Evolutionary conservation across 2,329 filamentous ascomycete genomes (phyloP).

Genomic region (Davidsoniella virescens): DNA sequence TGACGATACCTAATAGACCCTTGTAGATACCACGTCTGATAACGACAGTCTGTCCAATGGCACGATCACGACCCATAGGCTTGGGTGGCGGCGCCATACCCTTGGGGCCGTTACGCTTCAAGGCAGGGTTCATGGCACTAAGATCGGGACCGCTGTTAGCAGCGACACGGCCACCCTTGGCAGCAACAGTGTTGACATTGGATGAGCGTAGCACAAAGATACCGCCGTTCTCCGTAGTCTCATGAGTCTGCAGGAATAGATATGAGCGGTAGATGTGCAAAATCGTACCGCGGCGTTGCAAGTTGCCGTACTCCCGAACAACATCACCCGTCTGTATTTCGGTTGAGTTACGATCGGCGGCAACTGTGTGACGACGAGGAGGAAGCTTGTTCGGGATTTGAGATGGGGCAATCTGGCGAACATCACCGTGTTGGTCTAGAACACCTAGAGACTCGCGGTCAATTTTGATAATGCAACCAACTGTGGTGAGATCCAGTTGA

Average conservation of each 20-base stretch:
- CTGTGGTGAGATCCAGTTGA: constrained; percentile 80
- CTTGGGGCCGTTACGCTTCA: constrained; percentile 47
- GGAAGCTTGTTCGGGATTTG: constrained; percentile 84
- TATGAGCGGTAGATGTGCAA: constrained; percentile 89
- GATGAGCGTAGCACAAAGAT: constrained; percentile 76
- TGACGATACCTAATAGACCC: constrained; percentile 84
- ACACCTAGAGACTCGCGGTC: constrained; percentile 84
- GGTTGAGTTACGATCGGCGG: constrained; percentile 81
- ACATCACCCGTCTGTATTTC: constrained; percentile 87
- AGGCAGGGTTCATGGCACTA: constrained; percentile 78
- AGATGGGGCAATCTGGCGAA: constrained; percentile 69
- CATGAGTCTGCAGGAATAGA: constrained; percentile 75
- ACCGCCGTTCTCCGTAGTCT: constrained; percentile 70
- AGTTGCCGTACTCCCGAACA: constrained; percentile 76
- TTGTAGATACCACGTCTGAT: constrained; percentile 82
- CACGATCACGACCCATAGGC: constrained; percentile 62
- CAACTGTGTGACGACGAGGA: constrained; percentile 67
- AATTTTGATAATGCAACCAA: constrained; percentile 86
- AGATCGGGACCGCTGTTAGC: constrained; percentile 56
- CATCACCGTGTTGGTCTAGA: constrained; percentile 76
- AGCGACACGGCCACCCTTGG: constrained; percentile 69
- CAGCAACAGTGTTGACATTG: constrained; percentile 81
- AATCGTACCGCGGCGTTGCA: constrained; percentile 73
- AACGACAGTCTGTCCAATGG: constrained; percentile 82
- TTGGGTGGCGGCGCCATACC: constrained; percentile 51